Base-by-base conservation (phyloP, 2,329 filamentous ascomycete species). In the Amauroascus niger region DNA sequence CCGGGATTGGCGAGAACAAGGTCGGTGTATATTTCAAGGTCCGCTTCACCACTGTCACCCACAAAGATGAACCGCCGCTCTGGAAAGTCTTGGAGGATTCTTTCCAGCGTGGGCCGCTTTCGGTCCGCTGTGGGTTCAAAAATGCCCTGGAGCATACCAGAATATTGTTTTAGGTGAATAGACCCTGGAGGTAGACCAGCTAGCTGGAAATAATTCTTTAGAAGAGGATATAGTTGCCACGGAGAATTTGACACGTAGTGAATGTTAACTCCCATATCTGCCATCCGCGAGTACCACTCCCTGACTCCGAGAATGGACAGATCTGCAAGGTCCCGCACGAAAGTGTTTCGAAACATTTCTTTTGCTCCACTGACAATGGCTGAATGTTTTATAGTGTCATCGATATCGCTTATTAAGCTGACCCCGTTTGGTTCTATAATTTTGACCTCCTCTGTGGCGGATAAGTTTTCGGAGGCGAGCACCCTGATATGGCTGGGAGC, bases 241-340 rank as follows among this genome's bases (percentile, higher is more conserved):
- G 93, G 93, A 49, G 91, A 95, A 69, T 98, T 98, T n/a, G 93
- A 98, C 59, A 95, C 94, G 68, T 98, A 98, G 66, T 98, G 94
- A 50, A 98, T 79, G 62, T 83, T 81, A 22, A 97, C 91, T 16
- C 90, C 89, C 72, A 91, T 81, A 18, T 82, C 76, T 37, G 86
- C 79, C 71, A 98, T 77, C 18, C 76, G 76, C 33, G 76, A 81
- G 65, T 97, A 98, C 91, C 93, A 97, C 58, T 94, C 88, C 55
- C 77, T 80, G 18, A 97, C 90, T 1, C 93, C 93, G 14, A 89
- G 84, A 20, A 98, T 82, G 0, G 83, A 88, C 44, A 97, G 76
- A 56, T 91, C 88, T 2, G 72, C 76, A 1, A 97, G 74, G 43
- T 96, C 88, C 8, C 90, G 84, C 51, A 96, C 84, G 65, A 98